Conservation (phyloP, 768 basidiomycete species). For the Collybiopsis luxurians region DNA sequence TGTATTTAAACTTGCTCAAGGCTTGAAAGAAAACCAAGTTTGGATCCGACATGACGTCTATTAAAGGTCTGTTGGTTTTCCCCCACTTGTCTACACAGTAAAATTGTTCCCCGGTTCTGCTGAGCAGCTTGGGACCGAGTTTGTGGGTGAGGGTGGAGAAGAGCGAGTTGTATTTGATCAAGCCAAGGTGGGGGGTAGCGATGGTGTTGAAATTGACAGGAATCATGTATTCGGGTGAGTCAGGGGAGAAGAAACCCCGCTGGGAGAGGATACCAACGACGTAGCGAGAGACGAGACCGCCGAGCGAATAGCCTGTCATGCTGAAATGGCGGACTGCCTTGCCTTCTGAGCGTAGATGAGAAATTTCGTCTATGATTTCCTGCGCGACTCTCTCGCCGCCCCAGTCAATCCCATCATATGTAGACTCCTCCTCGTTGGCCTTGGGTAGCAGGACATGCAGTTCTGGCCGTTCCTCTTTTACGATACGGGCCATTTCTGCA, state of each 20-base stretch:
- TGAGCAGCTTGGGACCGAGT: constrained; percentile 51
- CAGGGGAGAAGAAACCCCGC: constrained; percentile 39
- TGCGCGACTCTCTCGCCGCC: constrained; percentile 76
- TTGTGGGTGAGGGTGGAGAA: constrained; percentile 34
- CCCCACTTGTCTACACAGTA: constrained; percentile 53
- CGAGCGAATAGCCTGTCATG: constrained; percentile 75
- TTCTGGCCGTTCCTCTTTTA: constrained; percentile 43
- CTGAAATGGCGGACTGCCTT: constrained; percentile 68
- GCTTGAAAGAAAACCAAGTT: constrained; percentile 77
- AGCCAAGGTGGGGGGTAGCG: constrained; percentile 63
- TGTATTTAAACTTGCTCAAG: constrained; percentile 59
- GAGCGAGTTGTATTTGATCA: constrained; percentile 43
- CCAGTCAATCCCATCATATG: constrained; percentile 86
- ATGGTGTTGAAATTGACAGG: constrained; percentile 65
- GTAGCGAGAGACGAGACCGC: constrained; percentile 81
- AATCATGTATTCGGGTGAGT: constrained; percentile 29
- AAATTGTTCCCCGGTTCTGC: constrained; percentile 58
- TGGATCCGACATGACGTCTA: constrained; percentile 68
- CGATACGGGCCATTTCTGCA: constrained; percentile 51
- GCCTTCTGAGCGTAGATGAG: constrained; percentile 49
- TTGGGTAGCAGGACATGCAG: constrained; percentile 65
- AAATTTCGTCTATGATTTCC: constrained; percentile 64
- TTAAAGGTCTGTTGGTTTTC: constrained; percentile 44
- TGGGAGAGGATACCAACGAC: constrained; percentile 46
- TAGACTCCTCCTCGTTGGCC: constrained; percentile 61